Evolutionary conservation across 306 rosid genomes (phyloP), one percentile per base, ranked within the genome.

Genomic region (apple (Malus domestica)): DNA sequence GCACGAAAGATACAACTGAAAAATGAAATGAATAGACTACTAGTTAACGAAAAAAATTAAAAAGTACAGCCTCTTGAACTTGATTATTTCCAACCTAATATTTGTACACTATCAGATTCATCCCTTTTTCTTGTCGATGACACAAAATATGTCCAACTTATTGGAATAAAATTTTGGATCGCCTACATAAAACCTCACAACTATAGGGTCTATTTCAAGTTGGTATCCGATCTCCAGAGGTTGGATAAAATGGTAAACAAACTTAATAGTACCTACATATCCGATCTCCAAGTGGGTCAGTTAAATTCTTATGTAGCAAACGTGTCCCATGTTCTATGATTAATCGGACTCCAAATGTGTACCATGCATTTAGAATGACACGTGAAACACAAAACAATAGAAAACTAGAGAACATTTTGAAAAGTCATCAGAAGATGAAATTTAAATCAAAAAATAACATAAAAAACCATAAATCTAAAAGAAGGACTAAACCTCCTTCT

Each of bases 11-110:
- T 55, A 79, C 72, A 52, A 71, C 66, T 22, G 40, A 75, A 71
- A 51, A 81, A 76, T 9, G 55, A 62, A 61, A 76, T 30, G 45
- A 46, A 67, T 52, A 73, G 55, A 71, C 51, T 51, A 60, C 67
- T 25, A 40, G 13, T 58, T 23, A 76, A 60, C 57, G 58, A 76
- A 73, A 76, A 73, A 11, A 44, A n/a, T 10, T 42, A 49, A n/a
- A 46, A 49, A 49, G 51, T 30, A 18, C 4, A 16, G 44, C 3
- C 27, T 38, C 19, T 11, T 59, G 16, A 60, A 73, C 58, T 68
- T 16, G 29, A 59, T 32, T 22, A 11, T 29, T 71, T 69, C 74
- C 18, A 54, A 29, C 61, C 42, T 61, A 7, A 30, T 5, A 9
- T 65, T 23, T 42, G 40, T 74, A 52, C 59, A 38, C 55, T 49